A percentile compares a stretch with the other conserved stretches of the same genome.
Evolutionary conservation across 2,329 filamentous ascomycete species (phyloP).

Genomic region (Pyricularia pennisetigena): DNA sequence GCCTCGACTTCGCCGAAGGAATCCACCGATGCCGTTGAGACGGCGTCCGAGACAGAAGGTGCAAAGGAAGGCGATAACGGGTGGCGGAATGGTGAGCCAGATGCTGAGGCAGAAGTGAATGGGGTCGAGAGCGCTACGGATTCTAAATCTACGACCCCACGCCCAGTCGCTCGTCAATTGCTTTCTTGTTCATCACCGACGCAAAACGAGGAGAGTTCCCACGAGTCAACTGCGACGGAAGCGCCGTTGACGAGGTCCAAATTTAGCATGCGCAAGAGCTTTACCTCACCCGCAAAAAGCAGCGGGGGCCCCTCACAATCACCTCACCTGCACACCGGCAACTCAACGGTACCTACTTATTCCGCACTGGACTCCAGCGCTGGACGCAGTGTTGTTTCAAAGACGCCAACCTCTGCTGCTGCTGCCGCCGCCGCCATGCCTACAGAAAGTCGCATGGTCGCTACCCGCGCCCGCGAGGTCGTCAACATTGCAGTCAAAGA

Average conservation of each 20-base stretch:
- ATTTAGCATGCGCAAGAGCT: conserved; percentile 1
- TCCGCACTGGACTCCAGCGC: not conserved
- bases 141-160: not conserved
- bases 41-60: not conserved
- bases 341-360: not conserved
- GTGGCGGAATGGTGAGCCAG: not conserved
- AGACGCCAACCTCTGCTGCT: conserved; percentile 1
- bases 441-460: conserved; percentile 29
- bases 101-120: not conserved
- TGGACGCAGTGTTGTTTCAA: not conserved
- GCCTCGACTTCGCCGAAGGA: not conserved
- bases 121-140: not conserved
- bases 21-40: not conserved
- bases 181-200: not conserved
- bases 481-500: conserved; percentile 49
- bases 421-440: not conserved
- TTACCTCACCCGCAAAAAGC: not conserved
- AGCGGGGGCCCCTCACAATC: not conserved
- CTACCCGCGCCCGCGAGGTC: conserved; percentile 30
- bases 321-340: not conserved
- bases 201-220: not conserved
- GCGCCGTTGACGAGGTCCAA: not conserved
- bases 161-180: not conserved
- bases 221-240: not conserved
- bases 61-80: not conserved